phyloP scores from a whole-genome alignment of 2,329 filamentous ascomycete species.

The Emmonsiellopsis sp. region DNA sequence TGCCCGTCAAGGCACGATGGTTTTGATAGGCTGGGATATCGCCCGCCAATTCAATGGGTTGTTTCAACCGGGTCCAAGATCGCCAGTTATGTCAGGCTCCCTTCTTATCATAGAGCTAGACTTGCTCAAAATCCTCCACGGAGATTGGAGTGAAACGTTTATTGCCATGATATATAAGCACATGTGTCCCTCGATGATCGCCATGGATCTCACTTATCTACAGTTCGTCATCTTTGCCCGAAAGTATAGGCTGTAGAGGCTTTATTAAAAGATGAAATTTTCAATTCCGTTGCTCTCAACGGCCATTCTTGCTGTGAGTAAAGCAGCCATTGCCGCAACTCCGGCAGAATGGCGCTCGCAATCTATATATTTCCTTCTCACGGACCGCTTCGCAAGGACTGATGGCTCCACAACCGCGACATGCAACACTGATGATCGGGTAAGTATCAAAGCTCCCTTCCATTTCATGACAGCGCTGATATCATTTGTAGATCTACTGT shows the following conservation, averaged over 20 bases:
- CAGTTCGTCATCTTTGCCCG: too few relatives aligned
- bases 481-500: constrained; percentile 32
- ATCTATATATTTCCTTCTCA: constrained; percentile 39
- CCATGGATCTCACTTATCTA: background rate
- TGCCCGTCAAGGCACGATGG: background rate
- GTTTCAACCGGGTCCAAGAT: too few relatives aligned
- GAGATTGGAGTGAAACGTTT: background rate
- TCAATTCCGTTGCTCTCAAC: background rate
- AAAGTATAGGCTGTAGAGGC: background rate
- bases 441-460: background rate
- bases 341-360: constrained; percentile 30
- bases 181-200: background rate
- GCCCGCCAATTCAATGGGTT: too few relatives aligned
- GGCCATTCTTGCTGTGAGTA: background rate
- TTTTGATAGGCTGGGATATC: too few relatives aligned
- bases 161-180: background rate
- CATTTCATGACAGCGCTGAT: constrained; percentile 17
- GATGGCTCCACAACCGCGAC: constrained; percentile 19
- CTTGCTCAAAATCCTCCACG: background rate
- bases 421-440: background rate
- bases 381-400: constrained; percentile 36
- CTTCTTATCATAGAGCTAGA: background rate
- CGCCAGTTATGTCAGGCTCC: too few relatives aligned
- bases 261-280: background rate
- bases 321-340: constrained; percentile 13